A percentile compares a stretch with the other conserved stretches of the same genome.
Evolutionary conservation across 257 asterid genomes (phyloP).

Genomic region (Ocimum tenuiflorum): DNA sequence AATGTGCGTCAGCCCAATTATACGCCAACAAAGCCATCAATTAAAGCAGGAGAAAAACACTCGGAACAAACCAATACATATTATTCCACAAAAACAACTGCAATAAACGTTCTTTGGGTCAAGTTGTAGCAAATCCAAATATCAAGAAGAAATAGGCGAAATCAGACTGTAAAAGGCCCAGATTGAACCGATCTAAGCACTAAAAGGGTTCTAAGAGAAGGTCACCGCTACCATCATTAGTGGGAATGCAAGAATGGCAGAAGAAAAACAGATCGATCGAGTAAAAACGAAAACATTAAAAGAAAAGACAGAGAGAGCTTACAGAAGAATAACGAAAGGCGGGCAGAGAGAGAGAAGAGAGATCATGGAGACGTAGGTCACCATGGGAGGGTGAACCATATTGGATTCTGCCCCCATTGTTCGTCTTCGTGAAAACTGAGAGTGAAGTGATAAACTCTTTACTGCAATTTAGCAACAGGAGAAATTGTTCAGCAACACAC

Average conservation of each 20-base stretch:
- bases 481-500: background rate
- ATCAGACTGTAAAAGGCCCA: background rate
- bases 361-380: slow-evolving; percentile 79
- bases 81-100: no score
- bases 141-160: background rate
- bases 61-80: background rate
- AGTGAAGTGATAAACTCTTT: background rate
- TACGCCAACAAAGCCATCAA: background rate
- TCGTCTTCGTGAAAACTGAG: background rate
- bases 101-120: background rate
- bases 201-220: background rate
- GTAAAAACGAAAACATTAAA: slow-evolving; percentile 36
- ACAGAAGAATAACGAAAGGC: slow-evolving; percentile 90
- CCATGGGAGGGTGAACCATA: slow-evolving; percentile 63
- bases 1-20: slow-evolving; percentile 1
- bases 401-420: slow-evolving; percentile 56
- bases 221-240: background rate
- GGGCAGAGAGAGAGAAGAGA: slow-evolving; percentile 77
- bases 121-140: background rate
- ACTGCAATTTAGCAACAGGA: background rate
- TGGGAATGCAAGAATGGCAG: background rate
- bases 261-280: slow-evolving; percentile 16
- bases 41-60: background rate
- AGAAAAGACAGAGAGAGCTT: slow-evolving; percentile 22
- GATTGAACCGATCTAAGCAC: background rate